A percentile compares a stretch with the other conserved stretches of the same genome.
phyloP scores from a whole-genome alignment of 495 filamentous ascomycete genomes.

The Paragyromitra xinjiangensis region DNA sequence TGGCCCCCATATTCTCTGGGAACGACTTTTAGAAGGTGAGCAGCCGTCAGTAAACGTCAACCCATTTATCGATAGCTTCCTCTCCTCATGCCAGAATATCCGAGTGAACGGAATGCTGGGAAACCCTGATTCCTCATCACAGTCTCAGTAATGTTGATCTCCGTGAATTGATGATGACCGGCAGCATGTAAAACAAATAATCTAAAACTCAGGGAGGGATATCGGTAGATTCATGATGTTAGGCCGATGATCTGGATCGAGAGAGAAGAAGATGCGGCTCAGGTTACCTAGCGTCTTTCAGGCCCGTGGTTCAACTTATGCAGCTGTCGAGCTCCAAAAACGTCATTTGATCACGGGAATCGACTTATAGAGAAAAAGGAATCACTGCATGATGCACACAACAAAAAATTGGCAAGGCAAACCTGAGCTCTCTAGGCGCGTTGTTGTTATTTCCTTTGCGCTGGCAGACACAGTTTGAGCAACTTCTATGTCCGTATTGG shows the following conservation, averaged over 20 bases:
- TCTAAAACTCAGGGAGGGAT: not conserved
- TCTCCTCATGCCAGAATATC: not conserved
- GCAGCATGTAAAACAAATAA: slow-evolving; percentile 6
- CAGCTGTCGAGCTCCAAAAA: slow-evolving; percentile 8
- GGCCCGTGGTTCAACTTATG: slow-evolving; percentile 45
- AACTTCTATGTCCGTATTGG: slow-evolving; percentile 18
- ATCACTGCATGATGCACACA: slow-evolving; percentile 30
- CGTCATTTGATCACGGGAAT: slow-evolving; percentile 41
- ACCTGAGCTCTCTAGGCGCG: slow-evolving; percentile 16
- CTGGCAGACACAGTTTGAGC: slow-evolving; percentile 36
- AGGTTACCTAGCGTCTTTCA: slow-evolving; percentile 25
- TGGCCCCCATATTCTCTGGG: not conserved
- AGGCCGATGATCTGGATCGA: slow-evolving; percentile 19
- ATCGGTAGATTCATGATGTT: slow-evolving; percentile 13
- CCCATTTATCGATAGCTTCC: not conserved
- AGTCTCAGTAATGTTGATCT: slow-evolving; percentile 25
- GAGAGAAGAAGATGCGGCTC: slow-evolving; percentile 35
- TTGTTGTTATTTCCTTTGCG: slow-evolving; percentile 27
- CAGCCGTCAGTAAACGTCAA: not conserved
- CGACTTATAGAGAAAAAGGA: slow-evolving; percentile 33
- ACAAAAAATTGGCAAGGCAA: slow-evolving; percentile 21
- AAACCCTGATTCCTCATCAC: slow-evolving; percentile 13
- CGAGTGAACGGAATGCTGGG: slow-evolving; percentile 9
- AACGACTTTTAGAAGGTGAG: not conserved
- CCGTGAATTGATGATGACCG: not conserved